Evolutionary conservation across 306 rosid genomes (phyloP).

Genomic region (Geum urbanum): DNA sequence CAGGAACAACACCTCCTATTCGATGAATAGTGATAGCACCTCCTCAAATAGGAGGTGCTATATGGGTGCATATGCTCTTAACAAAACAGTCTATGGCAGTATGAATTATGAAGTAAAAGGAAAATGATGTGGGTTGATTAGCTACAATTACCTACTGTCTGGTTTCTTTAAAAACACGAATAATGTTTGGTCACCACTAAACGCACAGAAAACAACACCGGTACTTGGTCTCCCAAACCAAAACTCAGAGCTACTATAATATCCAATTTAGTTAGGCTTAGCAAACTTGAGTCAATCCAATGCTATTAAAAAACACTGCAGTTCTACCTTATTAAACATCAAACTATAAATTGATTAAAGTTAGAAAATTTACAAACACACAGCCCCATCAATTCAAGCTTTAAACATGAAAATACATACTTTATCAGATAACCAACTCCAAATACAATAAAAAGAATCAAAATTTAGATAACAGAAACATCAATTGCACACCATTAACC

Average conservation of each 20-base stretch:
- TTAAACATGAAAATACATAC: background rate
- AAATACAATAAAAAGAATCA: conserved; percentile 14
- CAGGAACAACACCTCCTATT: no score
- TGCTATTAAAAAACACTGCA: background rate
- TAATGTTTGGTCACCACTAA: background rate
- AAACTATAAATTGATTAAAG: conserved; percentile 11
- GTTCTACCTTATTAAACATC: conserved; percentile 15
- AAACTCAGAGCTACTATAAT: background rate
- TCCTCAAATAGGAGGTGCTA: no score
- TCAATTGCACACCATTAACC: conserved; percentile 1
- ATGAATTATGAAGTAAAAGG: background rate
- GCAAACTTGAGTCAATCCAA: background rate
- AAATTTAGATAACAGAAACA: conserved; percentile 5
- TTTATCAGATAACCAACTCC: conserved; percentile 16
- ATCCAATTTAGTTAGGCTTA: background rate
- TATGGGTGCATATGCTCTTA: no score
- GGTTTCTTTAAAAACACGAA: background rate
- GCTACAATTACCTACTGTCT: background rate
- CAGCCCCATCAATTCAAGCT: conserved; percentile 25
- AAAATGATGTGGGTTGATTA: conserved; percentile 2
- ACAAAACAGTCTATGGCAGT: background rate
- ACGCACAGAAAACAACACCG: background rate
- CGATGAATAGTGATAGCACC: no score
- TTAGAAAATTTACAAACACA: conserved; percentile 8
- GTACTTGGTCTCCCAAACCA: conserved; percentile 2